Evolutionary conservation across 768 basidiomycete species (phyloP).

Genomic region (Tephrocybe sp.): DNA sequence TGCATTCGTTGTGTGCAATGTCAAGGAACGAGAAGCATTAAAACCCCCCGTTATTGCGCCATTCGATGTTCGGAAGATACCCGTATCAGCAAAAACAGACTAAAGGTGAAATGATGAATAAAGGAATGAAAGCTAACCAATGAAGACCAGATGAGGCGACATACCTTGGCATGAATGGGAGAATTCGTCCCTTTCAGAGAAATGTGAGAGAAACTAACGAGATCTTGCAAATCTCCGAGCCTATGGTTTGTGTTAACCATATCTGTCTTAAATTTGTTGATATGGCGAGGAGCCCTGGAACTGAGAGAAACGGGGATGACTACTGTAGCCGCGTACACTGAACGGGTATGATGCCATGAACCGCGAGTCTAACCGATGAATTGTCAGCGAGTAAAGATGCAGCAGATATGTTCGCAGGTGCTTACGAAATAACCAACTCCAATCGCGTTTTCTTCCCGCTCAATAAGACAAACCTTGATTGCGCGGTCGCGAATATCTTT

Average conservation of each 20-base stretch:
- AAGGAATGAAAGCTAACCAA: not conserved
- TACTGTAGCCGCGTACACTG: constrained; percentile 28
- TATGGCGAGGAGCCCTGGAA: constrained; percentile 20
- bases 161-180: constrained; percentile 32
- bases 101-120: constrained; percentile 6
- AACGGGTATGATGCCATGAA: constrained; percentile 4
- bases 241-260: constrained; percentile 38
- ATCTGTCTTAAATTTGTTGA: constrained; percentile 45
- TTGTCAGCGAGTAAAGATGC: not conserved
- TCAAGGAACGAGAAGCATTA: constrained; percentile 34
- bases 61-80: constrained; percentile 25
- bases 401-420: not conserved
- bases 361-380: constrained; percentile 4
- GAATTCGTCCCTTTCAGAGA: constrained; percentile 35
- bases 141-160: constrained; percentile 2
- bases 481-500: constrained; percentile 18
- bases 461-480: constrained; percentile 30
- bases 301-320: constrained; percentile 32
- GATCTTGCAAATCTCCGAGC: constrained; percentile 32
- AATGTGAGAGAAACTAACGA: constrained; percentile 37
- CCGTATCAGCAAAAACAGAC: constrained; percentile 20
- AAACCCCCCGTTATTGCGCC: constrained; percentile 43
- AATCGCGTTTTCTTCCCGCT: constrained; percentile 22
- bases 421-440: constrained; percentile 40
- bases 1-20: constrained; percentile 40